Percentiles rank a stretch among this genome's conserved stretches.
Conservation (phyloP, 495 filamentous ascomycete genomes). For the Xylaria bambusicola region DNA sequence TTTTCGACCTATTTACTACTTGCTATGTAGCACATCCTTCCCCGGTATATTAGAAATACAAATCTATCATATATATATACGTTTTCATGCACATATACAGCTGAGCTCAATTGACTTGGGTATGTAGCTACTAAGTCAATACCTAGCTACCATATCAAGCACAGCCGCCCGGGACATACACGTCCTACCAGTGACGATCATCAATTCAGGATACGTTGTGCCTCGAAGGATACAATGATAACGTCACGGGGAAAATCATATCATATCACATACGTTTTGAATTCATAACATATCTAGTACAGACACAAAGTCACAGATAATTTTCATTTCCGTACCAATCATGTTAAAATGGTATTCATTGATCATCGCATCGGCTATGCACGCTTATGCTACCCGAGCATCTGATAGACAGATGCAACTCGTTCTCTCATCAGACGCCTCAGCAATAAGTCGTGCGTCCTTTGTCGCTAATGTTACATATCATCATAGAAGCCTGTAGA, state of each 20-base stretch:
- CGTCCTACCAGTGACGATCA: too few relatives aligned
- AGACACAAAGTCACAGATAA: background rate
- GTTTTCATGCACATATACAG: too few relatives aligned
- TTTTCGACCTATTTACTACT: too few relatives aligned
- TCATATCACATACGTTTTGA: background rate
- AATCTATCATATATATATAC: too few relatives aligned
- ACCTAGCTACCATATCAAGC: too few relatives aligned
- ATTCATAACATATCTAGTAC: background rate
- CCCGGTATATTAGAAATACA: too few relatives aligned
- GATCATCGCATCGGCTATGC: conserved; percentile 7
- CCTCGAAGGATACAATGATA: too few relatives aligned
- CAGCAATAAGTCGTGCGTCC: background rate
- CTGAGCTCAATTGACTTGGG: too few relatives aligned
- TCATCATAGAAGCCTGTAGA: conserved; percentile 5
- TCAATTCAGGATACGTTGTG: too few relatives aligned
- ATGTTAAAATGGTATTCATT: conserved; percentile 8
- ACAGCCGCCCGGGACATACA: background rate
- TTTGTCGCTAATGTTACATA: conserved; percentile 16
- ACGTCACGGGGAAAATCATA: too few relatives aligned
- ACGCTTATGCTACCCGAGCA: background rate
- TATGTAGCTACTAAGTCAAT: too few relatives aligned
- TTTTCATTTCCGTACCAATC: background rate
- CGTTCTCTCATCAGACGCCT: conserved; percentile 1
- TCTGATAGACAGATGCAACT: background rate
- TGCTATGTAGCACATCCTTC: too few relatives aligned